phyloP scores from a whole-genome alignment of 495 filamentous ascomycete genomes.

The Penicillium crystallinum region DNA sequence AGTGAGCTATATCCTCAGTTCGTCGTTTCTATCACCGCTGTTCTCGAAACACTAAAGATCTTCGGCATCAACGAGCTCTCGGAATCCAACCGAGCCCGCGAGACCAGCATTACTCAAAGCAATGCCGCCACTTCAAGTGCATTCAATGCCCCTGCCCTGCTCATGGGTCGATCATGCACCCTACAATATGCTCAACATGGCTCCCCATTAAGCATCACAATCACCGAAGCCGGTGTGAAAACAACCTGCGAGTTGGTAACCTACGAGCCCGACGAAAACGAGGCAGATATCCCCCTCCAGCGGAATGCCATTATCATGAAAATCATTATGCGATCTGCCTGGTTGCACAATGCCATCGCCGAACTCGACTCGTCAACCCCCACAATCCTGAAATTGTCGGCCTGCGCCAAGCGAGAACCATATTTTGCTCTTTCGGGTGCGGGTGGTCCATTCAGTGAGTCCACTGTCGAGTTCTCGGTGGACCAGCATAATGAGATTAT shows the following conservation, averaged over 20 bases:
- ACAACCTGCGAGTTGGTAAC: slow-evolving; percentile 92
- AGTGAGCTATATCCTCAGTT: slow-evolving; percentile 50
- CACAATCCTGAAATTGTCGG: slow-evolving; percentile 55
- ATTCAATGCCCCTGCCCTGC: slow-evolving; percentile 70
- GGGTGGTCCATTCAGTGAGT: slow-evolving; percentile 70
- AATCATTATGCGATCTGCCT: slow-evolving; percentile 84
- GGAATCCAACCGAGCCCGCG: slow-evolving; percentile 41
- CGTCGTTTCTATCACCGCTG: slow-evolving; percentile 76
- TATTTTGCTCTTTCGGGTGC: slow-evolving; percentile 68
- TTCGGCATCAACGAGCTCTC: slow-evolving; percentile 74
- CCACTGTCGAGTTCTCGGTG: slow-evolving; percentile 76
- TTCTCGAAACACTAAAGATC: slow-evolving; percentile 93
- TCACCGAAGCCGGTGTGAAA: slow-evolving; percentile 79
- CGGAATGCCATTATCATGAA: slow-evolving; percentile 78
- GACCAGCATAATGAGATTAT: slow-evolving; percentile 46
- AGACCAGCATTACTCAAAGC: slow-evolving; percentile 45
- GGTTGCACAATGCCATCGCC: slow-evolving; percentile 76
- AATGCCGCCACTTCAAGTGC: slow-evolving; percentile 47
- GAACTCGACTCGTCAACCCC: slow-evolving; percentile 75
- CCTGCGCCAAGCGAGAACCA: slow-evolving; percentile 54
- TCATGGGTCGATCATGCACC: slow-evolving; percentile 75
- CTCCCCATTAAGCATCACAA: slow-evolving; percentile 68
- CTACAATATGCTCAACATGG: slow-evolving; percentile 69
- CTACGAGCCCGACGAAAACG: slow-evolving; percentile 63
- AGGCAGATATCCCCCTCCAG: slow-evolving; percentile 75